Conservation (phyloP, 164 flowering plant genomes). For the Euptelea pleiosperma region DNA sequence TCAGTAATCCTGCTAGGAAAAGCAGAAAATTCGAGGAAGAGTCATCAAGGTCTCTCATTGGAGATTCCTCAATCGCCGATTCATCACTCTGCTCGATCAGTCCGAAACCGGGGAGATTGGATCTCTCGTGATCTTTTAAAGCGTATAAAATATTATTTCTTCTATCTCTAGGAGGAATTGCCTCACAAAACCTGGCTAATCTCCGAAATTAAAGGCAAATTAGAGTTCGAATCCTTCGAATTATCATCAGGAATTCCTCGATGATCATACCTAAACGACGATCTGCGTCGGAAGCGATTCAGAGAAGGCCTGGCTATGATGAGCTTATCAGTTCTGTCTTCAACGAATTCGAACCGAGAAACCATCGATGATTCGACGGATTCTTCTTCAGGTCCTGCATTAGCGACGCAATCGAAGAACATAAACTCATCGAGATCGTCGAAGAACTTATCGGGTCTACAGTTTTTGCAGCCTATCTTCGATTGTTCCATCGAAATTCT, state of each 20-base stretch:
- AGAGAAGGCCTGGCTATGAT: slow-evolving; percentile 7
- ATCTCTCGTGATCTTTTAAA: slow-evolving; percentile 19
- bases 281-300: slow-evolving; percentile 28
- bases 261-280: slow-evolving; percentile 4
- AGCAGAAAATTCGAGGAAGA: slow-evolving; percentile 34
- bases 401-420: slow-evolving; percentile 28
- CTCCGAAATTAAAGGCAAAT: slow-evolving; percentile 11
- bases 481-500: slow-evolving; percentile 13
- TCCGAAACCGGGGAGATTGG: neutral
- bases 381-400: slow-evolving; percentile 13
- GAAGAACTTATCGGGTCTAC: slow-evolving; percentile 22
- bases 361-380: slow-evolving; percentile 22
- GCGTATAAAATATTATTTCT: slow-evolving; percentile 5
- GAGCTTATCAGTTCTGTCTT: slow-evolving; percentile 8
- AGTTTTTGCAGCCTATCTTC: neutral
- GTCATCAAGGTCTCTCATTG: slow-evolving; percentile 18
- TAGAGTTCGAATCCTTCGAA: slow-evolving; percentile 3
- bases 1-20: slow-evolving; percentile 40
- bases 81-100: neutral
- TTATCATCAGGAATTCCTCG: neutral
- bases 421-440: slow-evolving; percentile 49
- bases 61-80: slow-evolving; percentile 14
- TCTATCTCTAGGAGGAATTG: slow-evolving; percentile 5
- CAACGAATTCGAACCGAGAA: slow-evolving; percentile 13
- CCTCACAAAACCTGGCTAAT: slow-evolving; percentile 6